Conservation (phyloP, 78 protist genomes). For the Diacronema lutheri region DNA sequence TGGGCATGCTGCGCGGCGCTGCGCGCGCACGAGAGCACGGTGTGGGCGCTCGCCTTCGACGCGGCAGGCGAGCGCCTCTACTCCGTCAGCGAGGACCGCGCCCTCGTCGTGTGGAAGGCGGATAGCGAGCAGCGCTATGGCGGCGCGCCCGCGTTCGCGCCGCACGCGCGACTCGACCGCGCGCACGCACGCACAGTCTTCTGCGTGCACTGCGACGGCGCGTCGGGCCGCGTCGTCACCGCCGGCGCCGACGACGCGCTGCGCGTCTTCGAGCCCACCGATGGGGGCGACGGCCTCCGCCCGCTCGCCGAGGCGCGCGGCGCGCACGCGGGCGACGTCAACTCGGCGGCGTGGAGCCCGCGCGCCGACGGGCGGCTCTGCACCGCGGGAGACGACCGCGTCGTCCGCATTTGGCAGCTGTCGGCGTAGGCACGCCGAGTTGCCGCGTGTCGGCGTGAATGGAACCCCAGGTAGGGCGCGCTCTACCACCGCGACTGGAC, state of each 20-base stretch:
- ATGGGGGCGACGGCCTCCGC: no score
- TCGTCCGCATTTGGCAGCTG: background rate
- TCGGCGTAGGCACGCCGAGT: no score
- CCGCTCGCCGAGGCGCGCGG: background rate
- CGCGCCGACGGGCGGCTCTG: background rate
- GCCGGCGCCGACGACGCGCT: conserved; percentile 75
- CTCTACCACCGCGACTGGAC: no score
- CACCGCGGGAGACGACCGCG: background rate
- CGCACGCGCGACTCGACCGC: background rate
- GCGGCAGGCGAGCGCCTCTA: conserved; percentile 47
- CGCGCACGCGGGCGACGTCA: conserved; percentile 77
- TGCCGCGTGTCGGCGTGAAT: no score
- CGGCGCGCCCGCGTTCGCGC: background rate
- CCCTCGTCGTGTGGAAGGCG: background rate
- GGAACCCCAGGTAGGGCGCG: no score
- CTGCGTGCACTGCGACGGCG: conserved; percentile 30
- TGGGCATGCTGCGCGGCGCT: conserved; percentile 80
- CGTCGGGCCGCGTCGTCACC: conserved; percentile 42
- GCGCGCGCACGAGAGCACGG: conserved; percentile 83
- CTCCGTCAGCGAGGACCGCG: background rate
- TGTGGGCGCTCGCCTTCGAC: conserved; percentile 73
- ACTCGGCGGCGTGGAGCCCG: conserved; percentile 45
- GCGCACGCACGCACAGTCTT: conserved; percentile 64
- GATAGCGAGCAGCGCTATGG: background rate
- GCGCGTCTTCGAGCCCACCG: conserved; percentile 9